Evolutionary conservation across 257 asterid genomes (phyloP), one percentile per base, ranked within the genome.

Genomic region (Petunia secreta): DNA sequence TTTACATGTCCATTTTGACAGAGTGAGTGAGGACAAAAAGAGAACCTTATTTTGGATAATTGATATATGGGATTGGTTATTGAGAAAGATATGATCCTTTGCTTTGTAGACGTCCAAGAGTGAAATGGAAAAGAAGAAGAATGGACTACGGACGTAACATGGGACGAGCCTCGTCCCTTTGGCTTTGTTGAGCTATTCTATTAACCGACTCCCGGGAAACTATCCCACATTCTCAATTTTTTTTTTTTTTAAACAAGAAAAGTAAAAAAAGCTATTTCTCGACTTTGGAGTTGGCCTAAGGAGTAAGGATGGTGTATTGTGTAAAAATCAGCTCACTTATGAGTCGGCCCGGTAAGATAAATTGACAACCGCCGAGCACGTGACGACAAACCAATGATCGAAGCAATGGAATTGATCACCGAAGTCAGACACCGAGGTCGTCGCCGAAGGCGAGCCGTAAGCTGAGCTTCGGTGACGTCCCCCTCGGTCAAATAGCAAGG

Each of bases 131-230:
- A 16, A 58, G 75, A 67, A 7, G 58, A 68, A 44, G n/a, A 50
- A 50, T 25, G 55, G 58, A 68, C 25, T 15, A 2, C 25, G 54
- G 58, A 1, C 13, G 75, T 67, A 5, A 67, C 7, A 67, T 14
- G 43, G 15, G 55, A 67, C 2, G 15, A n/a, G n/a, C 75, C 11
- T 11, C 75, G 41, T 67, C 54, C 44, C 1, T 41, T 41, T 15
- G 15, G 38, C 11, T 68, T 68, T 9, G 34, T 16, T 16, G 40
- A 68, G 76, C 58, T 68, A 16, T 68, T 68, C 76, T 68, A 0
- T 68, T 16, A 68, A 68, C 76, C 46, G 40, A 68, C 1, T 68
- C 3, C 76, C 76, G 16, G 58, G 54, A 67, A 41, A 41, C 8
- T 38, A 67, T 67, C 62, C 16, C 62, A 5, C 62, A 4, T 55